phyloP scores from a whole-genome alignment of 1,284 basidiomycete species.

The Rhodotorula glutinis region DNA sequence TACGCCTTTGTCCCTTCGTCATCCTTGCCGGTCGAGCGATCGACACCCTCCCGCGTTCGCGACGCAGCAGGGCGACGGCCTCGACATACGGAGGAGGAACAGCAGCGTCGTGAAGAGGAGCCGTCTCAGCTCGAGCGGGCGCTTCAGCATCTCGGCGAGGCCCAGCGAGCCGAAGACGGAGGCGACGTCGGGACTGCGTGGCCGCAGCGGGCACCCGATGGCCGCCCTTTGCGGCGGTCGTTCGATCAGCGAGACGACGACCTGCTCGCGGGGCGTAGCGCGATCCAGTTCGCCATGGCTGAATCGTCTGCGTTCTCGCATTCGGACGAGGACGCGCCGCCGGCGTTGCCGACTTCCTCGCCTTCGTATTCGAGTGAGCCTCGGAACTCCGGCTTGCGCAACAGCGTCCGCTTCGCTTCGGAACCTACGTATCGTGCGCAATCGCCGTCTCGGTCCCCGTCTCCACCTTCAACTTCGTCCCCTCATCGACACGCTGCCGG shows the following conservation, averaged over 20 bases:
- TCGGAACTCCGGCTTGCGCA: background rate
- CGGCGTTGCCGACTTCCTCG: too few relatives aligned
- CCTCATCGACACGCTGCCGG: background rate
- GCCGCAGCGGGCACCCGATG: too few relatives aligned
- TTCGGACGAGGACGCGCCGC: background rate
- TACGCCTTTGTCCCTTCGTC: slow-evolving; percentile 25
- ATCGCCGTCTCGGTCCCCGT: slow-evolving; percentile 1
- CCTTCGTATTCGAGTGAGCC: too few relatives aligned
- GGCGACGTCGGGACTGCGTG: too few relatives aligned
- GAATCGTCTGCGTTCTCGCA: slow-evolving; percentile 4
- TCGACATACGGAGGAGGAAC: background rate
- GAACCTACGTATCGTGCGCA: background rate
- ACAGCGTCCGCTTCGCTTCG: slow-evolving; percentile 10
- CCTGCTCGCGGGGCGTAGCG: slow-evolving; percentile 17
- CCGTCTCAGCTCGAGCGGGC: slow-evolving; percentile 13
- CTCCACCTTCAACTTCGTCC: background rate
- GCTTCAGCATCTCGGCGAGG: slow-evolving; percentile 9
- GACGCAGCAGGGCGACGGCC: background rate
- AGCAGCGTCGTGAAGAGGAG: background rate
- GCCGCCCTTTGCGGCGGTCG: too few relatives aligned
- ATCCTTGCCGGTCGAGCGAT: slow-evolving; percentile 14
- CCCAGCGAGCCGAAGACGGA: background rate
- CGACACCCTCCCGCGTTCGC: background rate
- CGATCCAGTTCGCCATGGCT: slow-evolving; percentile 35
- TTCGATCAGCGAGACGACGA: background rate